phyloP scores from a whole-genome alignment of 1,284 basidiomycete genomes.

The Quambalaria eucalypti region DNA sequence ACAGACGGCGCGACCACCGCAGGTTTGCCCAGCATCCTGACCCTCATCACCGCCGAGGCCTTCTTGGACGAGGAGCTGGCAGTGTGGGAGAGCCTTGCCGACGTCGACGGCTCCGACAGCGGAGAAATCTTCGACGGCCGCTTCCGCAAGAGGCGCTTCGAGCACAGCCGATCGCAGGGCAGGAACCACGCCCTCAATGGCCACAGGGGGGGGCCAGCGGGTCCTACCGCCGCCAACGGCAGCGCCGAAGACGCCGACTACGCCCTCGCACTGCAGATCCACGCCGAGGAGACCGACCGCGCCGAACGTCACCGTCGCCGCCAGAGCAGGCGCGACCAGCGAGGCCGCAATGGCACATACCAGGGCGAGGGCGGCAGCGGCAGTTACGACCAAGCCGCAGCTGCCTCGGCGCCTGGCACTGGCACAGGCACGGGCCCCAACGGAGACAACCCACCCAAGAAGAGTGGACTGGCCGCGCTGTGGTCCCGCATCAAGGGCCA shows the following conservation, averaged over 20 bases:
- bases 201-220: not conserved
- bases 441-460: too few species aligned
- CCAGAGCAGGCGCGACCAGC: too few species aligned
- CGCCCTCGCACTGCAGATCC: constrained; percentile 31
- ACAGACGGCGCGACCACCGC: constrained; percentile 5
- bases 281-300: constrained; percentile 24
- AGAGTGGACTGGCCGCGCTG: too few species aligned
- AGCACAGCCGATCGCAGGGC: not conserved
- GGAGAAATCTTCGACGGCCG: constrained; percentile 25
- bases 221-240: not conserved
- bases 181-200: not conserved
- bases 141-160: constrained; percentile 10
- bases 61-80: constrained; percentile 67
- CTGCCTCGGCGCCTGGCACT: too few species aligned
- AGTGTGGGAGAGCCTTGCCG: constrained; percentile 77
- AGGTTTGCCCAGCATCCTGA: constrained; percentile 59
- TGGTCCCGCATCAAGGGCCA: too few species aligned
- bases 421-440: too few species aligned
- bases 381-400: too few species aligned
- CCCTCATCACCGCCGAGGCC: constrained; percentile 70
- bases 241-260: constrained; percentile 14
- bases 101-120: constrained; percentile 61
- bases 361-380: too few species aligned
- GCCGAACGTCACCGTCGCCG: constrained; percentile 15
- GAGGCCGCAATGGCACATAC: too few species aligned